Conservation (phyloP, 2,329 filamentous ascomycete species). For the Geosmithia flava region DNA sequence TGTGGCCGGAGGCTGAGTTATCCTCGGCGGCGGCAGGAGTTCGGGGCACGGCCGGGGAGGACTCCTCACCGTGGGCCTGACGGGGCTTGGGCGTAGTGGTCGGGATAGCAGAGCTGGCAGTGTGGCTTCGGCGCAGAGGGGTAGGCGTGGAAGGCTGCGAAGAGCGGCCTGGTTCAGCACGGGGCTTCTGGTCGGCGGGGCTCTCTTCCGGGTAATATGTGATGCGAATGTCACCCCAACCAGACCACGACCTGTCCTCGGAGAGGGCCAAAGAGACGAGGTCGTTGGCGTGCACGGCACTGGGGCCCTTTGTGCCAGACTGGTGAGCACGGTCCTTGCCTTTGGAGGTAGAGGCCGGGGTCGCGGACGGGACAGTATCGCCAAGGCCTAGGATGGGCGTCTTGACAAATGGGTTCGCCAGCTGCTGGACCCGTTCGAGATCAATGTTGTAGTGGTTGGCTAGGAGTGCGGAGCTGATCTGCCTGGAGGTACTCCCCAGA, state of each 20-base stretch:
- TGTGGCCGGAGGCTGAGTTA: conserved; percentile 28
- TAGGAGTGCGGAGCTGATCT: conserved; percentile 61
- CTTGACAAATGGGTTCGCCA: conserved; percentile 74
- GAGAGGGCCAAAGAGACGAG: conserved; percentile 61
- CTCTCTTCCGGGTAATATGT: conserved; percentile 56
- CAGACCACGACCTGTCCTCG: conserved; percentile 49
- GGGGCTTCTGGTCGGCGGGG: conserved; percentile 8
- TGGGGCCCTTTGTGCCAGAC: conserved; percentile 31
- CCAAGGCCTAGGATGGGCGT: conserved; percentile 42
- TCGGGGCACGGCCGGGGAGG: conserved; percentile 35
- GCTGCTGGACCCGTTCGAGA: conserved; percentile 69
- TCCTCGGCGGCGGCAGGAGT: conserved; percentile 25
- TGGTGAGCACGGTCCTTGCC: conserved; percentile 57
- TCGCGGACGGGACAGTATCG: conserved; percentile 39
- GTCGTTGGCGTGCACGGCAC: conserved; percentile 68
- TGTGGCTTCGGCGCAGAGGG: conserved; percentile 57
- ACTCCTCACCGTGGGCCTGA: conserved; percentile 19
- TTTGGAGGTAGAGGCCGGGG: conserved; percentile 50
- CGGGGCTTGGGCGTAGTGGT: conserved; percentile 28
- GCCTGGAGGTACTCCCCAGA: conserved; percentile 48
- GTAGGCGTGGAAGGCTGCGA: conserved; percentile 60
- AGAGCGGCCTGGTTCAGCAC: conserved; percentile 17
- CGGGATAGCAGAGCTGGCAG: conserved; percentile 25
- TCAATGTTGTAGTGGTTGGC: conserved; percentile 76
- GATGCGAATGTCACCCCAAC: conserved; percentile 71